Conservation (phyloP, 352 stramenopile genomes). For the Phytophthora pistaciae region DNA sequence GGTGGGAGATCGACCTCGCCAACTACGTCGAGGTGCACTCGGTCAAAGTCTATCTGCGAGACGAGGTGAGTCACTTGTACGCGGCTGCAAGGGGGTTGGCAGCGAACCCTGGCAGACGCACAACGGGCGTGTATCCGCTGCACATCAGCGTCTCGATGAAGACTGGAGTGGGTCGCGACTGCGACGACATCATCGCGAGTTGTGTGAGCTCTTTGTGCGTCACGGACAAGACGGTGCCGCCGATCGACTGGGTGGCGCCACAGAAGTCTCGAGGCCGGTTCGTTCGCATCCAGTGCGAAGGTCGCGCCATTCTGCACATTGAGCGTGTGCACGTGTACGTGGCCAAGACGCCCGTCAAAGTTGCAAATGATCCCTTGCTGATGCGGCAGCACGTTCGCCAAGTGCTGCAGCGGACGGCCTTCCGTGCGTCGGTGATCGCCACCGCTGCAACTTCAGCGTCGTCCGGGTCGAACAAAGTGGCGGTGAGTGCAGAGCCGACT, state of each 20-base stretch:
- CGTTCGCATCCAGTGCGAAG: constrained; percentile 64
- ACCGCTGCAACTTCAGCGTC: constrained; percentile 12
- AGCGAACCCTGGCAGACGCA: constrained; percentile 17
- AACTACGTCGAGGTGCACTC: constrained; percentile 64
- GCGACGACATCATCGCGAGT: constrained; percentile 65
- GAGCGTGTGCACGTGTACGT: constrained; percentile 69
- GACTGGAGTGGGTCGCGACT: constrained; percentile 59
- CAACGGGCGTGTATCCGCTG: constrained; percentile 51
- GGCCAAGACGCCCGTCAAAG: constrained; percentile 25
- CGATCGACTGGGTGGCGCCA: constrained; percentile 58
- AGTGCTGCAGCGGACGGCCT: constrained; percentile 63
- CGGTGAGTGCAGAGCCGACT: background rate
- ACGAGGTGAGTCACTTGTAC: constrained; percentile 50
- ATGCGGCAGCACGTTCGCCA: constrained; percentile 33
- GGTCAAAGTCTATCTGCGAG: constrained; percentile 52
- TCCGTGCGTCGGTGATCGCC: constrained; percentile 61
- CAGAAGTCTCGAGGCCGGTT: constrained; percentile 67
- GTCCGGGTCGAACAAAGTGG: background rate
- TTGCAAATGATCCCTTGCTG: constrained; percentile 23
- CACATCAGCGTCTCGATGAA: constrained; percentile 76
- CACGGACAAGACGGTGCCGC: constrained; percentile 26
- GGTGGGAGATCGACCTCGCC: constrained; percentile 64
- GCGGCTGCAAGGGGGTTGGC: constrained; percentile 11
- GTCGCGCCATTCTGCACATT: constrained; percentile 61
- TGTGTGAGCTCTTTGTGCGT: constrained; percentile 54